phyloP scores from a whole-genome alignment of 257 asterid genomes.

The Solanum raphanifolium region DNA sequence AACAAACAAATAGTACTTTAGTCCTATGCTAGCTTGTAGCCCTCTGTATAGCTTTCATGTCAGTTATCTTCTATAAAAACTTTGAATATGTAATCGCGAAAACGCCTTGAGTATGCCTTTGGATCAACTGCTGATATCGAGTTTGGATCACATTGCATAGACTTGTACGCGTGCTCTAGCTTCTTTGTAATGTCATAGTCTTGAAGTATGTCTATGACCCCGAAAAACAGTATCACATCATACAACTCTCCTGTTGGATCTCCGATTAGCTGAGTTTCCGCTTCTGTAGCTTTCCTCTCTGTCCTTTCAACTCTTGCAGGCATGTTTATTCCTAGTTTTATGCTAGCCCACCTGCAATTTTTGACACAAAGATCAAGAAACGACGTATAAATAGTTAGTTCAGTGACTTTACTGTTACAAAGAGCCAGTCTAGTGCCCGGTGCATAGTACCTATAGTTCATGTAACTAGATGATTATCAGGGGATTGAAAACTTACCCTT shows the following conservation, averaged over 20 bases:
- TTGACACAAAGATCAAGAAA: neutral
- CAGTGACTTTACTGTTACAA: neutral
- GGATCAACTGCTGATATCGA: slow-evolving; percentile 97
- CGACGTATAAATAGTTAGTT: neutral
- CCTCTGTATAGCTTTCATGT: neutral
- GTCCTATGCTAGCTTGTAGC: neutral
- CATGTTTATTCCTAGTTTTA: slow-evolving; percentile 77
- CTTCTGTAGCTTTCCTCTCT: slow-evolving; percentile 40
- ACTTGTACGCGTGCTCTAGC: slow-evolving; percentile 91
- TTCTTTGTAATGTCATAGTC: slow-evolving; percentile 93
- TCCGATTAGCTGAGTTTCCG: slow-evolving; percentile 62
- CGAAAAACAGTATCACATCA: slow-evolving; percentile 76
- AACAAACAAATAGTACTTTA: neutral
- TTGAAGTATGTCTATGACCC: slow-evolving; percentile 92
- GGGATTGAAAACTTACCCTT: slow-evolving; percentile 41
- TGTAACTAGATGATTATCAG: neutral
- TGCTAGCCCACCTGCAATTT: slow-evolving; percentile 66
- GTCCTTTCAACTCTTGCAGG: slow-evolving; percentile 87
- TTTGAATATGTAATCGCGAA: slow-evolving; percentile 79
- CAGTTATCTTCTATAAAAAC: slow-evolving; percentile 72
- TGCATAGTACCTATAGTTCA: neutral
- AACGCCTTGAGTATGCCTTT: slow-evolving; percentile 67
- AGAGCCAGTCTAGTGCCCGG: neutral
- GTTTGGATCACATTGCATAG: slow-evolving; percentile 86
- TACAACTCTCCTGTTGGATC: slow-evolving; percentile 87